Percentiles rank a stretch among this genome's conserved stretches.
These are phyloP conservation scores for Beauveria varroae DNA, from an alignment of 2,329 filamentous ascomycete genomes.

Conservation along the genomic window DNA sequence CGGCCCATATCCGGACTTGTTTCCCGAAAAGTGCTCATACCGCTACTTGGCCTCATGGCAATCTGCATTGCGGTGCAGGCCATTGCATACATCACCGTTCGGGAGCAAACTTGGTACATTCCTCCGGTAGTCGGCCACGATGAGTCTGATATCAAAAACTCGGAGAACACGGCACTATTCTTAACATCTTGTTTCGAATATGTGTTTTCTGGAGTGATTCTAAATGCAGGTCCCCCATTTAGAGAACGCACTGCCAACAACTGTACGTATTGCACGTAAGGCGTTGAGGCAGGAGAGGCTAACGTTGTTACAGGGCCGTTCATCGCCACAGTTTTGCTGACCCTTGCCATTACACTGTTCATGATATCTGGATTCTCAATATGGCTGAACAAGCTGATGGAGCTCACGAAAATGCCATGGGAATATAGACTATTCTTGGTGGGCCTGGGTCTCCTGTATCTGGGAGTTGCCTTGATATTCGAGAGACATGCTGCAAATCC, in stretches of 20 bases:
- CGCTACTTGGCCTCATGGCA: conserved; percentile 79
- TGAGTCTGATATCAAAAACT: conserved; percentile 81
- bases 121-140: conserved; percentile 71
- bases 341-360: conserved; percentile 62
- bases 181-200: conserved; percentile 91
- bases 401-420: conserved; percentile 69
- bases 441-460: conserved; percentile 59
- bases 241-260: conserved; percentile 74
- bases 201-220: conserved; percentile 78
- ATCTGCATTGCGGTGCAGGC: conserved; percentile 75
- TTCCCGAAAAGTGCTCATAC: conserved; percentile 83
- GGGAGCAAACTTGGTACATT: conserved; percentile 76
- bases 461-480: conserved; percentile 42
- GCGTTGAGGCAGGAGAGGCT: not conserved
- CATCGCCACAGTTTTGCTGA: conserved; percentile 63
- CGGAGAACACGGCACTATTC: conserved; percentile 88
- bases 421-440: conserved; percentile 70
- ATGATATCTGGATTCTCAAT: conserved; percentile 71
- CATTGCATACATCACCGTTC: conserved; percentile 65
- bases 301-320: conserved; percentile 60
- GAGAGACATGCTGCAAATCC: conserved; percentile 3
- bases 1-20: conserved; percentile 88
- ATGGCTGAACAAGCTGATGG: conserved; percentile 69
- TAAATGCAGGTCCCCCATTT: conserved; percentile 89
- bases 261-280: conserved; percentile 43